Evolutionary conservation across 2,329 filamentous ascomycete genomes (phyloP).

Genomic region (Trichoderma koningii): DNA sequence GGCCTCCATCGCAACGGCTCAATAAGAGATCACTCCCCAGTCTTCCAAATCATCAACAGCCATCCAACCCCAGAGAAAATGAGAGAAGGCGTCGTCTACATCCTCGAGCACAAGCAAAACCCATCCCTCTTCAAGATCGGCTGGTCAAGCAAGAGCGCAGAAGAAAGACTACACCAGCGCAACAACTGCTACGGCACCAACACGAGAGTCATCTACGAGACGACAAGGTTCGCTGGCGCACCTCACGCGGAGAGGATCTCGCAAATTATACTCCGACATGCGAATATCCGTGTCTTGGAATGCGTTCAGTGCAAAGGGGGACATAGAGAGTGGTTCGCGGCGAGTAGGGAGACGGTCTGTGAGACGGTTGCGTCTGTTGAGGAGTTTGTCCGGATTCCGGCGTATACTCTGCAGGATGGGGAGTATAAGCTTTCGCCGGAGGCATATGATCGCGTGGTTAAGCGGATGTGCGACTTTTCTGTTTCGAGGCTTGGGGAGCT

Average conservation of each 20-base stretch:
- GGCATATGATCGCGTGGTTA: slow-evolving; percentile 3
- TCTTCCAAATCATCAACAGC: slow-evolving; percentile 4
- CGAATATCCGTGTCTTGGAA: slow-evolving; percentile 7
- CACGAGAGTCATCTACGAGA: slow-evolving; percentile 8
- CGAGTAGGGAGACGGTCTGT: not conserved
- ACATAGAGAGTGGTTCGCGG: slow-evolving; percentile 6
- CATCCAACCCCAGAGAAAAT: not conserved
- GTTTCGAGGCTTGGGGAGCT: not conserved
- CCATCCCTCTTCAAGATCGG: slow-evolving; percentile 4
- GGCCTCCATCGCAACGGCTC: slow-evolving; percentile 5
- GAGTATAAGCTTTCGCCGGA: slow-evolving; percentile 14
- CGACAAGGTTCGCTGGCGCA: not conserved
- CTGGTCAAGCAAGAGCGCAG: slow-evolving; percentile 9
- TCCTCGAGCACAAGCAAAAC: not conserved
- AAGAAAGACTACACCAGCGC: not conserved
- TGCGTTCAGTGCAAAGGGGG: slow-evolving; percentile 6
- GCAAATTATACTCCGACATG: slow-evolving; percentile 3
- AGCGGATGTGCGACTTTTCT: slow-evolving; percentile 16
- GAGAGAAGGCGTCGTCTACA: slow-evolving; percentile 14
- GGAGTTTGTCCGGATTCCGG: slow-evolving; percentile 10
- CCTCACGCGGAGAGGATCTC: not conserved
- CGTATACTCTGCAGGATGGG: slow-evolving; percentile 2
- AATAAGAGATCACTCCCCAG: slow-evolving; percentile 15
- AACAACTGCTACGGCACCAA: slow-evolving; percentile 10
- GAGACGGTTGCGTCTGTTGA: slow-evolving; percentile 2